phyloP scores from a whole-genome alignment of 176 grass and related monocot genomes.

The Cenchrus fungigraminus region DNA sequence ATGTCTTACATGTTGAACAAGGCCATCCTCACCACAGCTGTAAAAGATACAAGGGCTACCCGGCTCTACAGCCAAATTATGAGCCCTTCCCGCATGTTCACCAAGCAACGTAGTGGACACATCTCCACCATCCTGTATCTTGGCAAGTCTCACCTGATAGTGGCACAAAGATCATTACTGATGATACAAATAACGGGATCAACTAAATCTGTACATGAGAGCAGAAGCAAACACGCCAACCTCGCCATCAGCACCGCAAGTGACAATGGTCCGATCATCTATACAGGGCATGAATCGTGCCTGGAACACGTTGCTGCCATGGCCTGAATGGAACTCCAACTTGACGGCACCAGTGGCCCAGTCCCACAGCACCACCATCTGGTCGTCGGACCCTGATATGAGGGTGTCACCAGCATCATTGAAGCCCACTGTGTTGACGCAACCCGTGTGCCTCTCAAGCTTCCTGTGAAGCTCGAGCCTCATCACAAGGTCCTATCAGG shows the following conservation, averaged over 20 bases:
- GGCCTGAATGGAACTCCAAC: slow-evolving; percentile 78
- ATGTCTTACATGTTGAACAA: slow-evolving; percentile 79
- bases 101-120: slow-evolving; percentile 69
- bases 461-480: slow-evolving; percentile 67
- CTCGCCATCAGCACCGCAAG: slow-evolving; percentile 90
- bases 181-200: neutral
- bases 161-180: slow-evolving; percentile 2
- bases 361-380: slow-evolving; percentile 78
- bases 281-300: slow-evolving; percentile 83
- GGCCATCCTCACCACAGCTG: slow-evolving; percentile 87
- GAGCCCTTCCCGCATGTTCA: slow-evolving; percentile 66
- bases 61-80: slow-evolving; percentile 85
- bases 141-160: slow-evolving; percentile 69
- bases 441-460: slow-evolving; percentile 67
- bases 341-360: slow-evolving; percentile 68
- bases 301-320: slow-evolving; percentile 79
- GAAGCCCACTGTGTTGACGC: slow-evolving; percentile 86
- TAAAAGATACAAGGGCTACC: slow-evolving; percentile 89
- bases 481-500: slow-evolving; percentile 73
- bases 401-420: slow-evolving; percentile 66
- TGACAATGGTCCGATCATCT: slow-evolving; percentile 68
- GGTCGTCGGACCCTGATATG: slow-evolving; percentile 80
- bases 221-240: slow-evolving; percentile 30
- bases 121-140: slow-evolving; percentile 62
- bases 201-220: slow-evolving; percentile 1